Evolutionary conservation across 139 green algal genomes (phyloP).

Genomic region (Trebouxia sp.): DNA sequence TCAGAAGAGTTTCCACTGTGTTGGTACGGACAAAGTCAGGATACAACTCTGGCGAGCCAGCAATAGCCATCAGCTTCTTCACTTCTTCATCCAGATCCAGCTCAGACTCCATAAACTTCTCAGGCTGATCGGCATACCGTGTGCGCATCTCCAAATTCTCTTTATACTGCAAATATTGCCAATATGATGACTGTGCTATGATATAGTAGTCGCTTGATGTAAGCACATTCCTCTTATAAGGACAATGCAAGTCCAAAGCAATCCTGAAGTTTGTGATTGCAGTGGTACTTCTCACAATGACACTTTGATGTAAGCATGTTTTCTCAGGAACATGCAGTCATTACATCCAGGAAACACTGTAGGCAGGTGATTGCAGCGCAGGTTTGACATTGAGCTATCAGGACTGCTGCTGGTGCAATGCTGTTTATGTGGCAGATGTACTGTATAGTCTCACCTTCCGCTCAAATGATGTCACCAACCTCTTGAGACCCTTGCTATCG

Average conservation of each 20-base stretch:
- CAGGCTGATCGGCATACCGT: constrained; percentile 83
- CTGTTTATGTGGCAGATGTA: neutral
- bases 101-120: constrained; percentile 94
- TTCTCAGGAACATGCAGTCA: no score
- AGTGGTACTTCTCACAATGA: neutral
- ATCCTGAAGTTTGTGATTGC: neutral
- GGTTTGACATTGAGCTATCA: no score
- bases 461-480: constrained; percentile 70
- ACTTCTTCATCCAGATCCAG: constrained; percentile 90
- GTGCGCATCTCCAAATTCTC: constrained; percentile 81
- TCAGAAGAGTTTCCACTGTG: constrained; percentile 71
- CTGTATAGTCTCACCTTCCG: constrained; percentile 56
- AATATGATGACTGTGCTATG: no score
- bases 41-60: constrained; percentile 79
- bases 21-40: constrained; percentile 73
- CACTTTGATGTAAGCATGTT: no score
- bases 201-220: no score
- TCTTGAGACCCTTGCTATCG: constrained; percentile 65
- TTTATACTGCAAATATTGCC: constrained; percentile 51
- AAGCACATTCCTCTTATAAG: no score
- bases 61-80: constrained; percentile 58
- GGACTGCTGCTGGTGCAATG: no score
- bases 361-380: no score
- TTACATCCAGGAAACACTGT: no score
- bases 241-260: neutral